Evolutionary conservation across 805 yeast species (phyloP), one percentile per base, ranked within the genome.

Genomic region (Starmera amethionina): DNA sequence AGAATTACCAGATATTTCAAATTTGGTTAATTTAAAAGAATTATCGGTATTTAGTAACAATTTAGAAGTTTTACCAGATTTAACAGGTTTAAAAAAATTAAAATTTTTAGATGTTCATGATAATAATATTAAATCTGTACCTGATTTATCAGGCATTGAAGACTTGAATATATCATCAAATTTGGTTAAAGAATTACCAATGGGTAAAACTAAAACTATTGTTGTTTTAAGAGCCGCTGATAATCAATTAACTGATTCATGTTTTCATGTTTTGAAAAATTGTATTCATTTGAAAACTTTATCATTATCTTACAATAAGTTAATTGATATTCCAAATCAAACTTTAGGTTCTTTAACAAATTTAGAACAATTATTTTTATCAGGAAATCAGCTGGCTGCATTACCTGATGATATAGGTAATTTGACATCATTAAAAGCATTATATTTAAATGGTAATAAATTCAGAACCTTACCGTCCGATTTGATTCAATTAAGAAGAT

Each of bases 381-480:
- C 95, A 0, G 98, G 98, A 36, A 93, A 90, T 51, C 74, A 78
- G 38, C 60, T 93, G 30, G 70, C 83, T 0, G 73, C 84, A 8
- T 64, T 93, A 35, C 95, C 97, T 0, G 80, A 87, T 19, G 98
- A 93, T 49, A 75, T 93, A 30, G 88, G 76, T 42, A 59, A 63
- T 12, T 66, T 89, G 51, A 63, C 67, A 9, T 64, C 71, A 8
- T 65, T 93, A 51, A 69, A 72, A 40, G 69, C 78, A 0, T 61
- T 93, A 30, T 79, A 73, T 59, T 57, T 88, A 48, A 93, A 90
- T 57, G 85, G 86, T 49, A 93, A 93, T 58, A 82, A 83, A 54
- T 71, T 93, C 47, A 83, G 83, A 36, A 75, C 96, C 0, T 62
- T 93, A 35, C 97, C 98, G 0, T 82, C 96, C 0, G 98, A 90